Evolutionary conservation across 495 filamentous ascomycete genomes (phyloP).

Genomic region (Amphirosellinia nigrospora): DNA sequence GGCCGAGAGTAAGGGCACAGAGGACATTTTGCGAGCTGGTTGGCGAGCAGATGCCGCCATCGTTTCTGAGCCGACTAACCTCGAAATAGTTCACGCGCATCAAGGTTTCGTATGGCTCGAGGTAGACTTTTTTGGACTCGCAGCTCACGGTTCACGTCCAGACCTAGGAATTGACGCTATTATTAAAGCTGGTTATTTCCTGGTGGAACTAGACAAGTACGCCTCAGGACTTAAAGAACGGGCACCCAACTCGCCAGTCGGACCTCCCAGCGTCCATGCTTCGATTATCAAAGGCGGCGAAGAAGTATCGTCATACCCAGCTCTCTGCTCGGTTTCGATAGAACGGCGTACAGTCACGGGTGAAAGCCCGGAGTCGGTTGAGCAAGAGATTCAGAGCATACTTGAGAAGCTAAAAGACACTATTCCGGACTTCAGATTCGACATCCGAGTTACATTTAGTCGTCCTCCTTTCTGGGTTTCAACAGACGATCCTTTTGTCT

Average conservation of each 20-base stretch:
- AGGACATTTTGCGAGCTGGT: slow-evolving; percentile 52
- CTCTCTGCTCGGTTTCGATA: slow-evolving; percentile 48
- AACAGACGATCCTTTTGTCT: slow-evolving; percentile 44
- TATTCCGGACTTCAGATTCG: slow-evolving; percentile 28
- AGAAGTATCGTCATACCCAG: slow-evolving; percentile 55
- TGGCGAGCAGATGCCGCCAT: slow-evolving; percentile 56
- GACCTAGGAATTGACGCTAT: slow-evolving; percentile 52
- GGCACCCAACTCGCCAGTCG: slow-evolving; percentile 40
- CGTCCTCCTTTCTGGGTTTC: slow-evolving; percentile 27
- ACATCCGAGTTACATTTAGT: slow-evolving; percentile 28
- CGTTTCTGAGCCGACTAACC: slow-evolving; percentile 49
- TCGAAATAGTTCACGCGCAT: slow-evolving; percentile 46
- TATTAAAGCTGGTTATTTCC: slow-evolving; percentile 49
- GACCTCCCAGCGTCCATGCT: slow-evolving; percentile 47
- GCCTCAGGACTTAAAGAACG: slow-evolving; percentile 36
- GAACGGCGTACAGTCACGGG: slow-evolving; percentile 53
- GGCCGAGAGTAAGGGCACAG: slow-evolving; percentile 52
- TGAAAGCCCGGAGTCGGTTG: slow-evolving; percentile 42
- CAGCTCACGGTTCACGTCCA: slow-evolving; percentile 54
- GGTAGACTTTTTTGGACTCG: slow-evolving; percentile 51
- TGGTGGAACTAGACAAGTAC: slow-evolving; percentile 49
- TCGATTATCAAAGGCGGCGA: slow-evolving; percentile 55
- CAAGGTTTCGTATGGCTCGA: slow-evolving; percentile 59
- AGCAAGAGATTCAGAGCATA: slow-evolving; percentile 37
- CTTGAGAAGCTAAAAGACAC: slow-evolving; percentile 21